Evolutionary conservation across 2,329 filamentous ascomycete genomes (phyloP), one percentile per base, ranked within the genome.

Genomic region (Conoideocrella luteorostrata): DNA sequence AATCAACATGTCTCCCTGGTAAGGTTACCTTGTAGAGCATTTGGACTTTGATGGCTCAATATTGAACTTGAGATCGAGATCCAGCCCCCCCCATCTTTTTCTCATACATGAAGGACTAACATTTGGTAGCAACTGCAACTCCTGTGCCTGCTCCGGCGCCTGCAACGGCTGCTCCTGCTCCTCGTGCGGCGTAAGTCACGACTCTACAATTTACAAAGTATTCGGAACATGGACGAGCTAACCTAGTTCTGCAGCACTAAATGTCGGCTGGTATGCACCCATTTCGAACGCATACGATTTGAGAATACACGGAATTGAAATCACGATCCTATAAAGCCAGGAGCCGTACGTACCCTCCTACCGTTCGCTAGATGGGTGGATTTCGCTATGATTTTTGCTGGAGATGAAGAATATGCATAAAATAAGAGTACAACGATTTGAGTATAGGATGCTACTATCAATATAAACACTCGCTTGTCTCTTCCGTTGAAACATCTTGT

Each of bases 151-250:
- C 51, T 29, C 53, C 45, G 49, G 50, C 48, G 34, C 39, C 44
- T 56, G 53, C 48, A 29, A 50, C 41, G 23, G 39, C 35, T 56
- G 53, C 48, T 49, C 52, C 28, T 56, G 53, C 53, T 35, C 29
- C 37, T 49, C 39, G 46, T 56, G 53, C 53, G 45, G 50, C 43
- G 50, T 54, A 42, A 33, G 52, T 48, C 17, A 12, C 17, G 5
- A 11, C n/a, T 20, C 28, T 7, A 17, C 12, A 17, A 5, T 29
- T 28, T 29, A 9, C 20, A 33, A 17, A 15, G n/a, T 17, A 17
- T n/a, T 33, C 24, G 2, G 13, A 36, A 18, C 10, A 23, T 13
- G 4, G 15, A 36, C 6, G 6, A 24, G 13, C 34, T 36, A 36
- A 36, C 18, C 10, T 22, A 7, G 2, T 13, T 23, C 20, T 21